Base-by-base conservation (phyloP, 305 asterid genomes). In the Solanum hybrid region DNA sequence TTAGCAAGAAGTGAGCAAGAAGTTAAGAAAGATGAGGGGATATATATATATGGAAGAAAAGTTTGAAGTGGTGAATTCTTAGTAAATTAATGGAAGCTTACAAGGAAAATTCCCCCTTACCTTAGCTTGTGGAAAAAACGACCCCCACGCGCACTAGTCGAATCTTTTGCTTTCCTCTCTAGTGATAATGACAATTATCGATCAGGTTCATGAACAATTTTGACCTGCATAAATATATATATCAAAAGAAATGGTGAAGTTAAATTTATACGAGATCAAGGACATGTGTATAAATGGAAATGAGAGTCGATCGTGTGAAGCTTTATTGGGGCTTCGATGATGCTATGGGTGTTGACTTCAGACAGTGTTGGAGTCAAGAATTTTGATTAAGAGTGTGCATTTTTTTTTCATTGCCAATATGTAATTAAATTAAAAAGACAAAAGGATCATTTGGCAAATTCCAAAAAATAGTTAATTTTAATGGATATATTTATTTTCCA, bases 131-230 rank as follows among this genome's bases (percentile, higher is more conserved):
- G 72, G 71, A 75, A 13, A 77, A 42, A 34, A 77, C 15, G 19
- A 75, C 9, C 60, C 86, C 89, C 89, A 88, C 89, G 89, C 89
- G 86, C 89, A 87, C 3, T 87, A 37, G 19, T 71, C 26, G 89
- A 72, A 75, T 87, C 81, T 72, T 69, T 86, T 86, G 38, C 29
- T 37, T 87, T 69, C 7, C 81, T 11, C 19, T 37, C 69, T 3
- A 36, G 37, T 69, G n/a, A 66, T n/a, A n/a, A 35, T n/a, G 76
- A 35, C 56, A 24, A 71, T 86, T 31, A 35, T 24, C 14, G 37
- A 22, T 26, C 26, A 42, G 86, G 86, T 42, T 81, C 86, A 42
- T 42, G 26, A 81, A 42, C 86, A 17, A 76, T 71, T 81, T 81
- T 24, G 86, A 81, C 69, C 24, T 79, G 34, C 34, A 37, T 60